Percentiles rank a stretch among this genome's conserved stretches.
Evolutionary conservation across 2,329 filamentous ascomycete species (phyloP).

Genomic region (Anthostomella pinea): DNA sequence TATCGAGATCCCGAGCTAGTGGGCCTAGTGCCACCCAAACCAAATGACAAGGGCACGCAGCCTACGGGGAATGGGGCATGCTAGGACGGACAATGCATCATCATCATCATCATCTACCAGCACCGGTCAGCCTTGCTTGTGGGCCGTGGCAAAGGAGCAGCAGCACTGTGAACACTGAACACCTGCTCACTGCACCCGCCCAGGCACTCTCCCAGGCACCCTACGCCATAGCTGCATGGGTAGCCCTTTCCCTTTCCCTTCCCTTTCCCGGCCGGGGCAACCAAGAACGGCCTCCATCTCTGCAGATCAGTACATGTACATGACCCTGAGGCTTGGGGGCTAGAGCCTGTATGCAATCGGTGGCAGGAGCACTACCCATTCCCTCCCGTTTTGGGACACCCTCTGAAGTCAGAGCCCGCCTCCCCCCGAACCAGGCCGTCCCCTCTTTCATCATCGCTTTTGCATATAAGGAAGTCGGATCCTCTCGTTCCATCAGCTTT

Average conservation of each 20-base stretch:
- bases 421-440: background rate
- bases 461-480: constrained; percentile 20
- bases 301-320: constrained; percentile 24
- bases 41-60: too few relatives aligned
- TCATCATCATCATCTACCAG: too few relatives aligned
- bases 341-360: constrained; percentile 1
- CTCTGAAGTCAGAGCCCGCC: constrained; percentile 25
- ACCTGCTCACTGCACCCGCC: too few relatives aligned
- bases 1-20: background rate
- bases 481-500: background rate
- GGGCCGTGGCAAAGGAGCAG: constrained; percentile 28
- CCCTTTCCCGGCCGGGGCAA: too few relatives aligned
- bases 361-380: too few relatives aligned
- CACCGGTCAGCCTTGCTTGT: too few relatives aligned
- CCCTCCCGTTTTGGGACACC: constrained; percentile 2
- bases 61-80: too few relatives aligned
- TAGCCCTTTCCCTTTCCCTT: constrained; percentile 20
- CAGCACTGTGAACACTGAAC: too few relatives aligned
- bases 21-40: constrained; percentile 6
- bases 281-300: constrained; percentile 24
- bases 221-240: constrained; percentile 28
- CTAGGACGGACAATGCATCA: constrained; percentile 23
- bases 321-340: constrained; percentile 6
- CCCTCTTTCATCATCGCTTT: constrained; percentile 6
- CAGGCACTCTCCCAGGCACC: constrained; percentile 20